These are phyloP conservation scores for Podila horticola DNA, from an alignment of 192 early-diverging fungal species.

Conservation along the genomic window DNA sequence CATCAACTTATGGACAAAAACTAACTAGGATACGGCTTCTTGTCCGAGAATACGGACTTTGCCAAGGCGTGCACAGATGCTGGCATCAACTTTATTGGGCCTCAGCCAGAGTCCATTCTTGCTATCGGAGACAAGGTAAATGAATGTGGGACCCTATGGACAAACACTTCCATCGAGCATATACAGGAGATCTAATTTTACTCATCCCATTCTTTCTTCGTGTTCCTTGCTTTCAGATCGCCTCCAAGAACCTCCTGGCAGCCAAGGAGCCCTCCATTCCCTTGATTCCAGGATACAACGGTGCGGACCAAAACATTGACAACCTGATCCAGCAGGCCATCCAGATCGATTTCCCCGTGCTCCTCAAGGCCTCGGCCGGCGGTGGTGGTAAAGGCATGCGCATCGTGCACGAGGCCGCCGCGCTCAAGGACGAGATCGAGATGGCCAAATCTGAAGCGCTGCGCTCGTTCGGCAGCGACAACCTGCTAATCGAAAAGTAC, in stretches of 20 bases:
- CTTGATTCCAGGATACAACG: conserved; percentile 75
- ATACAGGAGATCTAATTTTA: no score
- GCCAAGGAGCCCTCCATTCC: conserved; percentile 64
- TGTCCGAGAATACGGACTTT: conserved; percentile 72
- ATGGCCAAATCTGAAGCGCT: conserved; percentile 65
- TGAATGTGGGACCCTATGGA: background rate
- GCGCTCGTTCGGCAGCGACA: conserved; percentile 66
- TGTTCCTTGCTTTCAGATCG: conserved; percentile 33
- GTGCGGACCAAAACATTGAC: conserved; percentile 62
- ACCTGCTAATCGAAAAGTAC: conserved; percentile 70
- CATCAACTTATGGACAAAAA: conserved; percentile 12
- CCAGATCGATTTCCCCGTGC: conserved; percentile 65
- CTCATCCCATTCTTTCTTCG: background rate
- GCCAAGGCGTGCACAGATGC: conserved; percentile 57
- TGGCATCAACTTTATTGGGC: conserved; percentile 68
- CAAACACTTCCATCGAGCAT: background rate
- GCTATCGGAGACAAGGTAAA: conserved; percentile 69
- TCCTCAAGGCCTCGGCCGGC: conserved; percentile 71
- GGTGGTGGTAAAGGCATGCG: conserved; percentile 78
- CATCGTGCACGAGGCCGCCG: conserved; percentile 60
- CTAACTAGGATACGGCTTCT: conserved; percentile 64
- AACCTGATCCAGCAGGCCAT: conserved; percentile 60
- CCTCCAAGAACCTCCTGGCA: conserved; percentile 66
- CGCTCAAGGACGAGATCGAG: conserved; percentile 62
- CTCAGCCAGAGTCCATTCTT: conserved; percentile 62